Base-by-base conservation (phyloP, 176 grass and related monocot genomes). In the Areca catechu region DNA sequence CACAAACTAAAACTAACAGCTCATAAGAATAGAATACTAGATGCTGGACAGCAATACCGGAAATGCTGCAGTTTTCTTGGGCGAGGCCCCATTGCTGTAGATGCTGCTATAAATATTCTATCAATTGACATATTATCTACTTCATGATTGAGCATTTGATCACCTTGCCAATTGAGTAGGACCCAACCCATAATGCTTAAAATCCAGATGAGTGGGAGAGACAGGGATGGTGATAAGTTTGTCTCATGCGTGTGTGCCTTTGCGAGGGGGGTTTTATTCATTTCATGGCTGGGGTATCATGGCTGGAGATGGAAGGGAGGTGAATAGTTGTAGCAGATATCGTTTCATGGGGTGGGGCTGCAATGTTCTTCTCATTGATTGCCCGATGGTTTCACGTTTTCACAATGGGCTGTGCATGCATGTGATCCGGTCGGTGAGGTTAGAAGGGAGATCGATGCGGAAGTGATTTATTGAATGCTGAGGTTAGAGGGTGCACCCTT, bases 21-120 rank as follows among this genome's bases (percentile, higher is more conserved):
- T 72, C 54, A 71, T 50, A 25, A 34, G 19, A 79, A 57, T 87
- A 90, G 74, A 82, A 56, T 74, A 79, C 60, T 37, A 72, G 52
- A 82, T 49, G 76, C 77, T 55, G 61, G 89, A 93, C 89, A 95
- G 83, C 80, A 77, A 82, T 24, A 77, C 86, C 53, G 78, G 80
- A 88, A 97, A 72, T 74, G 80, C 83, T 91, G 92, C 92, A 60
- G 59, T 76, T 91, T 97, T 88, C 83, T 77, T 87, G 92, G 79
- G 19, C 60, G 50, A 56, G 73, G 72, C 23, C 74, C 50, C 54
- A 49, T 65, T 54, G 65, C 65, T 48, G 27, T 81, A 81, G 60
- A 80, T 51, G 54, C 51, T 53, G 56, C 49, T 49, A 67, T 65
- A 53, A 60, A 25, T 19, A 72, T 67, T 62, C 57, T 16, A 20